Evolutionary conservation across 2,329 filamentous ascomycete genomes (phyloP).

Genomic region (Mollisia scopiformis): DNA sequence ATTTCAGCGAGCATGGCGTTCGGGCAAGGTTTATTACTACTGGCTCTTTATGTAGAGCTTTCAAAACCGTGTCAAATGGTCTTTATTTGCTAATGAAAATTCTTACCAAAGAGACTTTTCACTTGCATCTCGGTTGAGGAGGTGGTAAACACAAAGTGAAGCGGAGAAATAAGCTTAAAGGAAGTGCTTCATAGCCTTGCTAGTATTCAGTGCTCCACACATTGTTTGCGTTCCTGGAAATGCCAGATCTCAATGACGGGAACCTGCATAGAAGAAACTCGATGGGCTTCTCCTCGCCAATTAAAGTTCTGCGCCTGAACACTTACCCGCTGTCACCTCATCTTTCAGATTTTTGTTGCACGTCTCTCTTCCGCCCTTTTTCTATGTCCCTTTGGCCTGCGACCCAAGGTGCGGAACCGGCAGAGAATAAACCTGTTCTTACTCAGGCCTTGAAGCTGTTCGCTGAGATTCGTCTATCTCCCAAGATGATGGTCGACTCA

Average conservation of each 20-base stretch:
- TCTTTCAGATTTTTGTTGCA: conserved; percentile 16
- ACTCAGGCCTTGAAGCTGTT: no score
- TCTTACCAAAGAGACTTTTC: neutral
- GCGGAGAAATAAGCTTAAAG: neutral
- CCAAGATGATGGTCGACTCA: no score
- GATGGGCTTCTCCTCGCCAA: neutral
- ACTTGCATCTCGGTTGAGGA: neutral
- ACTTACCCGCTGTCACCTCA: conserved; percentile 6
- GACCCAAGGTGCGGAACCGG: conserved; percentile 2
- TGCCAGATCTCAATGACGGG: neutral
- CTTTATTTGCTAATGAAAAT: conserved; percentile 8
- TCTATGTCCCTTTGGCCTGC: no score
- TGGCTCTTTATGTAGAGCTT: neutral
- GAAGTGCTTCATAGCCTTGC: neutral
- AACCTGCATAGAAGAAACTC: neutral
- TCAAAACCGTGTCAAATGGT: conserved; percentile 5
- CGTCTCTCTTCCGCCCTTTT: conserved; percentile 16
- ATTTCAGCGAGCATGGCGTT: conserved; percentile 29
- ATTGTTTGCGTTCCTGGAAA: neutral
- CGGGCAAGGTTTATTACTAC: conserved; percentile 5
- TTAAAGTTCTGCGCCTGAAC: conserved; percentile 23
- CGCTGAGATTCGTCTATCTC: no score
- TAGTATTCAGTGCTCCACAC: neutral
- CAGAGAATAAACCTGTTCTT: neutral
- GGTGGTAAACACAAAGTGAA: neutral